phyloP scores from a whole-genome alignment of 108 stramenopile genomes.

The Pseudonitzschia multiseries region DNA sequence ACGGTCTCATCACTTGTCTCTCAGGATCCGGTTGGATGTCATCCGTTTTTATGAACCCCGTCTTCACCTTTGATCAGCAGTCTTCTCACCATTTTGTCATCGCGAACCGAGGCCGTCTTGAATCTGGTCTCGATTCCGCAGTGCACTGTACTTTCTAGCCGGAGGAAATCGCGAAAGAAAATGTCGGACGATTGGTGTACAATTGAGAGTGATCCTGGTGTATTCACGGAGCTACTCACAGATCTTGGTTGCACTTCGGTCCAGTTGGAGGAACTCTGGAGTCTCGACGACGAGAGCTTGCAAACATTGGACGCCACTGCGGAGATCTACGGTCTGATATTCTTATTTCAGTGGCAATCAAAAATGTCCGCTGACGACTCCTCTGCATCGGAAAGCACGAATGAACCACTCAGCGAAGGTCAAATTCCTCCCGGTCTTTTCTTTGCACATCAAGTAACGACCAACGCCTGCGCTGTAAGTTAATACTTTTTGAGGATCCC shows the following conservation, averaged over 20 bases:
- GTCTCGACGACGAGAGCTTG: constrained; percentile 75
- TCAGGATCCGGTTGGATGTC: too few species aligned
- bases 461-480: constrained; percentile 71
- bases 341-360: constrained; percentile 90
- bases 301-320: constrained; percentile 27
- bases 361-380: constrained; percentile 20
- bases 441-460: constrained; percentile 87
- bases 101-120: too few species aligned
- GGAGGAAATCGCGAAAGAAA: neutral
- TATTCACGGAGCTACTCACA: constrained; percentile 88
- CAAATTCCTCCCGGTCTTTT: constrained; percentile 69
- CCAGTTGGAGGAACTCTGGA: constrained; percentile 78
- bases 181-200: constrained; percentile 59
- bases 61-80: too few species aligned
- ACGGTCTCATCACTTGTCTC: too few species aligned
- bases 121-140: too few species aligned
- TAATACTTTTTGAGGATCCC: neutral
- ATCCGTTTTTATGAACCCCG: too few species aligned
- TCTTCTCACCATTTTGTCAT: too few species aligned
- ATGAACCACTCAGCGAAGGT: constrained; percentile 33
- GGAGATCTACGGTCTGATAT: constrained; percentile 84
- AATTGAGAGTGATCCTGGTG: constrained; percentile 86
- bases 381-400: neutral
- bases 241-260: constrained; percentile 78
- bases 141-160: neutral